Evolutionary conservation across 495 filamentous ascomycete species (phyloP).

Genomic region (Neohortaea acidophila): DNA sequence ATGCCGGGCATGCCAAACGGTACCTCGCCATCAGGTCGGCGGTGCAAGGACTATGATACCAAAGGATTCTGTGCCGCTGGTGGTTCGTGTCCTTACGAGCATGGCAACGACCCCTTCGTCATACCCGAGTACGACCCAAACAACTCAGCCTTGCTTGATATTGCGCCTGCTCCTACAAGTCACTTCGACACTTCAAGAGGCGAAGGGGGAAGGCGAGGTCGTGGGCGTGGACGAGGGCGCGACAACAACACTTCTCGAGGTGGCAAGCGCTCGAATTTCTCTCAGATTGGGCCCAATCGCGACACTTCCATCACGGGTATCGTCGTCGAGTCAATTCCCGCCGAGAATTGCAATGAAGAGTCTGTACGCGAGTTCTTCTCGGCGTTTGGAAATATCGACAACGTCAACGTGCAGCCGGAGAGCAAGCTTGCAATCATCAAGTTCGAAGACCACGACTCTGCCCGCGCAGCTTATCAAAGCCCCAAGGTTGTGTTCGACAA

Average conservation of each 20-base stretch:
- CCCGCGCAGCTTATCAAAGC: conserved; percentile 70
- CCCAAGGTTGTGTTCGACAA: conserved; percentile 96
- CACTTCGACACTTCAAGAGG: conserved; percentile 15
- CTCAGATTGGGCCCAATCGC: conserved; percentile 54
- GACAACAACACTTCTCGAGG: conserved; percentile 27
- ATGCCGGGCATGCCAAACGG: conserved; percentile 35
- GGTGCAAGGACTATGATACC: conserved; percentile 76
- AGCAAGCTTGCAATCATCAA: conserved; percentile 71
- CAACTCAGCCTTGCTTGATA: conserved; percentile 36
- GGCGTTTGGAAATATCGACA: conserved; percentile 62
- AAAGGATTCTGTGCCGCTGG: conserved; percentile 76
- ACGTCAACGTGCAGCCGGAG: conserved; percentile 59
- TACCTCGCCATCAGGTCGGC: conserved; percentile 23
- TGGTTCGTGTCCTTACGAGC: conserved; percentile 65
- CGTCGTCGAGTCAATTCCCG: conserved; percentile 85
- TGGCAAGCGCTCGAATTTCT: conserved; percentile 50
- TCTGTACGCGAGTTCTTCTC: conserved; percentile 68
- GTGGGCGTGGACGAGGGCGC: conserved; percentile 32
- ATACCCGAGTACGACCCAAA: conserved; percentile 75
- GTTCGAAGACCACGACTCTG: conserved; percentile 54
- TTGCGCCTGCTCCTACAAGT: conserved; percentile 17
- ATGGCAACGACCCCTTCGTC: conserved; percentile 45
- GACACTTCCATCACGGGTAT: conserved; percentile 65
- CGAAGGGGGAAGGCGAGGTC: conserved; percentile 30
- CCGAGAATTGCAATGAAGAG: conserved; percentile 64